Base-by-base conservation (phyloP, 164 flowering plant species). In the Vitis rupestris region DNA sequence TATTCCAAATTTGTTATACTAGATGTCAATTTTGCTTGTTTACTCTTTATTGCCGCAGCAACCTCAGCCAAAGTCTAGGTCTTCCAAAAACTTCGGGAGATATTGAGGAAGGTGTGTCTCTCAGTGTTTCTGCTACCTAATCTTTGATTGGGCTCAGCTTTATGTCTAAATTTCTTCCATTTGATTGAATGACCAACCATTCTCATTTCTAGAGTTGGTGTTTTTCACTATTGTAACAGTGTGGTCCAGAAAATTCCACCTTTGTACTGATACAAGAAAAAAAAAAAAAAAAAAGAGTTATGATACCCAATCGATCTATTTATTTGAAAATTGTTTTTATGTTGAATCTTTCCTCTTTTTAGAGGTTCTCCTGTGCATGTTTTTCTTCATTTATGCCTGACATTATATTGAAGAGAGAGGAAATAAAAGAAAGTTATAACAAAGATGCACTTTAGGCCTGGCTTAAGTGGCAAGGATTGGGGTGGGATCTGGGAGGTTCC, bases 71-170 rank as follows among this genome's bases (percentile, higher is more conserved):
- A 65, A 67, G 67, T 67, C 47, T 55, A 50, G 82, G 67, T 69
- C 72, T 57, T 76, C 44, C 75, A 48, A 73, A 73, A 73, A 30
- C 63, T 53, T 59, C 82, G 47, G 79, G 60, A 60, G 70, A 67
- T 56, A 63, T 11, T 53, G 68, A 30, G 30, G 80, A 82, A 83
- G 84, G 87, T 85, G 23, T 67, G 74, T 70, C 65, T 73, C 59
- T 66, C 15, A 53, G 49, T 72, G 52, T 37, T 37, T 37, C 44
- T 37, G n/a, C 27, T 23, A 61, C 29, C 16, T 51, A 15, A 51
- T 51, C 10, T 51, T 9, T 51, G 14, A 30, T 23, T 29, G 14
- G 9, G 27, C 16, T 11, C 9, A 30, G 14, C 10, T 53, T 53
- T 53, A 13, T 53, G n/a, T 53, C 14, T 53, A 2, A 10, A 53